Percentiles rank a stretch among this genome's conserved stretches.
Evolutionary conservation across 2,329 filamentous ascomycete genomes (phyloP).

Genomic region (Keithomyces neogunnii): DNA sequence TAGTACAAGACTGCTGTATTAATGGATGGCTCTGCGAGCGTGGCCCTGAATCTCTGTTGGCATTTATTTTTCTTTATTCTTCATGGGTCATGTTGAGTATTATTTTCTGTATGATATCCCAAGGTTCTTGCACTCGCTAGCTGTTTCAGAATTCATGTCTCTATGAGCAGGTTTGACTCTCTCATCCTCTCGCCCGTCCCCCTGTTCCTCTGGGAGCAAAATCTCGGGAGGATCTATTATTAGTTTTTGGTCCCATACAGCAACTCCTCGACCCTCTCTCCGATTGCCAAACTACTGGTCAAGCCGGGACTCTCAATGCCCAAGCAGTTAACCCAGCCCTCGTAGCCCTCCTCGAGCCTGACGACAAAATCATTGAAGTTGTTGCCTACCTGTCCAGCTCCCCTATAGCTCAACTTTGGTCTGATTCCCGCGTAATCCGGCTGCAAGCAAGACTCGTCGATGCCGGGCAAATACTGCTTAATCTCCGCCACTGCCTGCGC

Average conservation of each 20-base stretch:
- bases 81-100: background rate
- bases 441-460: conserved; percentile 57
- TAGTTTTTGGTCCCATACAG: conserved; percentile 29
- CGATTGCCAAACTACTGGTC: conserved; percentile 81
- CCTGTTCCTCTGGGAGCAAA: too few species aligned
- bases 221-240: background rate
- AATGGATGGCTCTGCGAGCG: background rate
- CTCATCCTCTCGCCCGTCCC: too few species aligned
- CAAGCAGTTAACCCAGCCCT: conserved; percentile 80
- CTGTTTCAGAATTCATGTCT: background rate
- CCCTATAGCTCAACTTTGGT: conserved; percentile 63
- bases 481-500: conserved; percentile 66
- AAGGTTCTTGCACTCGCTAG: background rate
- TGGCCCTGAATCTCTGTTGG: background rate
- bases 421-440: conserved; percentile 89
- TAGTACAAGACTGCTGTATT: background rate
- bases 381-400: conserved; percentile 53
- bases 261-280: conserved; percentile 56
- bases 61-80: background rate
- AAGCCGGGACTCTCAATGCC: conserved; percentile 92
- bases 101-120: background rate
- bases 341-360: conserved; percentile 63
- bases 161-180: too few species aligned
- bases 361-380: conserved; percentile 83
- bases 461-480: conserved; percentile 63